A percentile compares a stretch with the other conserved stretches of the same genome.
phyloP scores from a whole-genome alignment of 1,284 basidiomycete species.

The Blastosporella zonata region DNA sequence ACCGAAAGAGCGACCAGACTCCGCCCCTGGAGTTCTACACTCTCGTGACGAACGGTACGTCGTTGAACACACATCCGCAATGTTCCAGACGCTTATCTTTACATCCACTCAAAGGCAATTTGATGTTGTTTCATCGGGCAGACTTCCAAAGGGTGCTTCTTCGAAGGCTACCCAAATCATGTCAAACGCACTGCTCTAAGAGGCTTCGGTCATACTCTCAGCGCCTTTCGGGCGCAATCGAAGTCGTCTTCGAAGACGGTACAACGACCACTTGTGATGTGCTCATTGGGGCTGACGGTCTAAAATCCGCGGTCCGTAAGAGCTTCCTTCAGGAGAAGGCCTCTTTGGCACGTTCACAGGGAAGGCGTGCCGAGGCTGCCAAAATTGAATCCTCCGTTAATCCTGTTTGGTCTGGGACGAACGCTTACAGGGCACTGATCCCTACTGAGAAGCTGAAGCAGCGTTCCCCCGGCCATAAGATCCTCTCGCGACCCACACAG shows the following conservation, averaged over 20 bases:
- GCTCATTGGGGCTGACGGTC: slow-evolving; percentile 48
- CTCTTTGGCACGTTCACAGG: slow-evolving; percentile 14
- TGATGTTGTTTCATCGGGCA: slow-evolving; percentile 47
- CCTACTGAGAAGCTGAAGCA: slow-evolving; percentile 27
- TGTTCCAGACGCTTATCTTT: slow-evolving; percentile 5
- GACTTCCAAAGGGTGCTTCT: slow-evolving; percentile 50
- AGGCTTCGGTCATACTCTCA: slow-evolving; percentile 46
- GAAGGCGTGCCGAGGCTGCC: slow-evolving; percentile 18
- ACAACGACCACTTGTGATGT: slow-evolving; percentile 44
- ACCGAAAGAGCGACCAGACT: slow-evolving; percentile 49
- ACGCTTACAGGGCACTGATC: slow-evolving; percentile 35
- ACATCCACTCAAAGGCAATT: slow-evolving; percentile 31
- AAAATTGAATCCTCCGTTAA: slow-evolving; percentile 23
- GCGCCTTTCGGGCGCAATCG: slow-evolving; percentile 34
- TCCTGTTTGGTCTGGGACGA: slow-evolving; percentile 34
- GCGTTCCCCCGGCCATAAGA: slow-evolving; percentile 33
- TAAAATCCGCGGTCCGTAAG: slow-evolving; percentile 40
- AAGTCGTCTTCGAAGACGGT: slow-evolving; percentile 47
- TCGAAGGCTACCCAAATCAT: slow-evolving; percentile 36
- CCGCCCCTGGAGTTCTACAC: slow-evolving; percentile 46
- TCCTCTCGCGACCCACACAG: slow-evolving; percentile 35
- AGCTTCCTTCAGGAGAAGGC: slow-evolving; percentile 23
- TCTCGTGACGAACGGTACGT: slow-evolving; percentile 43
- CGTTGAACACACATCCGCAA: not conserved
- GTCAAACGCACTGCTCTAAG: slow-evolving; percentile 43